These are phyloP conservation scores for Ajuga reptans DNA, from an alignment of 305 asterid genomes.

Conservation along the genomic window DNA sequence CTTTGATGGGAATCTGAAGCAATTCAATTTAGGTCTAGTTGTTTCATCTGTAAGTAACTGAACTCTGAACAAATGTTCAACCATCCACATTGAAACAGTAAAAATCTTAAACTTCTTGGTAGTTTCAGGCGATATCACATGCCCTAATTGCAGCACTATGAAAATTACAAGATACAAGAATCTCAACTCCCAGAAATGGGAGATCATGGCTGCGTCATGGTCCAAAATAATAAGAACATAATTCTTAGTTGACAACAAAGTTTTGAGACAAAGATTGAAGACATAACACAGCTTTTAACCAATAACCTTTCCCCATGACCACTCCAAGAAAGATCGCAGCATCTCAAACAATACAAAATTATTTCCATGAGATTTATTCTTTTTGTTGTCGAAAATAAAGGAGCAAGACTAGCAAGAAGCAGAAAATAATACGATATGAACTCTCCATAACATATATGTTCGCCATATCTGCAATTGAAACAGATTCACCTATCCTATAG, in stretches of 20 bases:
- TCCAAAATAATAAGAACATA: neutral
- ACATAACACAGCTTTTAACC: slow-evolving; percentile 1
- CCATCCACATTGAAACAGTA: neutral
- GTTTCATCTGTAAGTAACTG: neutral
- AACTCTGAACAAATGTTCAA: neutral
- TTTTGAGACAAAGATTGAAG: slow-evolving; percentile 1
- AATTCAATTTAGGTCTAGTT: neutral
- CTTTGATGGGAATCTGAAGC: neutral
- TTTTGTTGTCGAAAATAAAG: neutral
- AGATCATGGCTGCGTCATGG: neutral
- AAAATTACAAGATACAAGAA: neutral
- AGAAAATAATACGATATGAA: neutral
- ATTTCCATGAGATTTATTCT: no score
- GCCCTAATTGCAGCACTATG: neutral
- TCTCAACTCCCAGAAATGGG: neutral
- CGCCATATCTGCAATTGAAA: neutral
- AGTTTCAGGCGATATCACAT: neutral
- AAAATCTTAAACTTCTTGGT: neutral
- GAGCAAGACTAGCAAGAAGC: neutral
- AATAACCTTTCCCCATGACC: neutral
- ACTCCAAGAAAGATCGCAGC: neutral
- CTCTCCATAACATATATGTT: neutral
- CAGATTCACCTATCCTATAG: neutral
- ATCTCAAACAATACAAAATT: no score
- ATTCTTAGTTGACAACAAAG: neutral